These are phyloP conservation scores for Phaffomyces antillensis DNA, from an alignment of 805 yeast genomes.

Conservation along the genomic window DNA sequence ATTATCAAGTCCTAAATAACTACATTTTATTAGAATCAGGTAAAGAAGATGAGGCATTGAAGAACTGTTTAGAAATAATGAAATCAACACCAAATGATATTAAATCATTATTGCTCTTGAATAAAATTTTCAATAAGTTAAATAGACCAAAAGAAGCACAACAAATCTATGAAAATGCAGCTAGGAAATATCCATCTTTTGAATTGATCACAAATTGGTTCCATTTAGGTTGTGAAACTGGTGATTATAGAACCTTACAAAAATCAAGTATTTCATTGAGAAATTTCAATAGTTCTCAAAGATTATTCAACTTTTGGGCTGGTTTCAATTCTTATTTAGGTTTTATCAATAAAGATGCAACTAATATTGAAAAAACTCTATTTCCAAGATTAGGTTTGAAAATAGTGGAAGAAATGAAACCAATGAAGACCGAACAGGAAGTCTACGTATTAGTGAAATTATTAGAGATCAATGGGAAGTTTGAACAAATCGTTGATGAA, in stretches of 20 bases:
- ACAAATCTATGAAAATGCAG: constrained; percentile 49
- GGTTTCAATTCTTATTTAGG: constrained; percentile 46
- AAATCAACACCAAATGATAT: constrained; percentile 46
- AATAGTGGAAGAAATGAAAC: constrained; percentile 43
- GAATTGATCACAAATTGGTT: constrained; percentile 51
- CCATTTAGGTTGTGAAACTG: constrained; percentile 37
- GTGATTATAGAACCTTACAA: constrained; percentile 46
- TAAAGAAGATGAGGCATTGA: constrained; percentile 25
- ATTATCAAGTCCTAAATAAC: constrained; percentile 32
- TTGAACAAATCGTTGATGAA: constrained; percentile 29
- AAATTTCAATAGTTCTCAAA: constrained; percentile 26
- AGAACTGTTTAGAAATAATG: constrained; percentile 16
- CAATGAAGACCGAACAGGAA: constrained; percentile 58
- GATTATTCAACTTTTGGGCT: constrained; percentile 43
- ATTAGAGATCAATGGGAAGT: constrained; percentile 30
- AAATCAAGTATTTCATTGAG: constrained; percentile 42
- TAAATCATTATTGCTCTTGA: constrained; percentile 41
- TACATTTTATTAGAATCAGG: constrained; percentile 26
- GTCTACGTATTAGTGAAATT: constrained; percentile 50
- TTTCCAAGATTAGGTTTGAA: constrained; percentile 57
- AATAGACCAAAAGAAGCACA: constrained; percentile 34
- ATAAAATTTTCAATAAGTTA: constrained; percentile 35
- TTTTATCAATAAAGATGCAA: constrained; percentile 26
- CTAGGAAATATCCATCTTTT: constrained; percentile 47
- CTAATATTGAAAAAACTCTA: constrained; percentile 40